These are phyloP conservation scores for Fusarium beomiforme DNA, from an alignment of 2,329 filamentous ascomycete genomes.

Conservation along the genomic window DNA sequence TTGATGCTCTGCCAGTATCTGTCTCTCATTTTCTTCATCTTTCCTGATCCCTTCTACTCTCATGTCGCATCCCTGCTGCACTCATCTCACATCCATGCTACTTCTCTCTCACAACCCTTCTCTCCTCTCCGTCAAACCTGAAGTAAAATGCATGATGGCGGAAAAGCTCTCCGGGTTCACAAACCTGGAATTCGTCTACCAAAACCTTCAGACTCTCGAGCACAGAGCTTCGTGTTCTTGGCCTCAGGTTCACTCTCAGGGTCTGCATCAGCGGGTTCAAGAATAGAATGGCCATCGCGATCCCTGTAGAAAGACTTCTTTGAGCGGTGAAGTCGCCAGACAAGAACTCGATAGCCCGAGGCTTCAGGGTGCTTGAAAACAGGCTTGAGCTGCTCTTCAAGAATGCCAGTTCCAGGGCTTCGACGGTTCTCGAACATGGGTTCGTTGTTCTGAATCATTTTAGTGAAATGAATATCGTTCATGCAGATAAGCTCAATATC, in stretches of 20 bases:
- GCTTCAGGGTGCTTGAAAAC: neutral
- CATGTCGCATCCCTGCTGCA: neutral
- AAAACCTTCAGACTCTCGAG: neutral
- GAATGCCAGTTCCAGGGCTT: neutral
- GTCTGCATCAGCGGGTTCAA: neutral
- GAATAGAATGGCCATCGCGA: neutral
- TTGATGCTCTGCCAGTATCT: too few relatives aligned
- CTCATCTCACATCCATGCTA: neutral
- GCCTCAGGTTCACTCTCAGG: too few relatives aligned
- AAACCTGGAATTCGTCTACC: neutral
- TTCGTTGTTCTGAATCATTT: neutral
- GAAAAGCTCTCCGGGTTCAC: neutral
- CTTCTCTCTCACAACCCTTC: neutral
- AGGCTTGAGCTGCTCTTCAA: neutral
- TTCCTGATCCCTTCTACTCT: neutral
- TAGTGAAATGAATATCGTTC: neutral
- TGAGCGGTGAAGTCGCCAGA: neutral
- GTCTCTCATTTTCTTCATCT: neutral
- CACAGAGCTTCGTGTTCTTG: neutral
- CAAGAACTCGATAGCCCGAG: neutral
- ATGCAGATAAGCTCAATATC: slow-evolving; percentile 5
- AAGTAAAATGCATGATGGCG: neutral
- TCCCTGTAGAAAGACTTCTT: neutral
- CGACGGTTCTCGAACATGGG: neutral
- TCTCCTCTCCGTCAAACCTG: neutral